Conservation (phyloP, 768 basidiomycete species). For the Boletus insuetus region DNA sequence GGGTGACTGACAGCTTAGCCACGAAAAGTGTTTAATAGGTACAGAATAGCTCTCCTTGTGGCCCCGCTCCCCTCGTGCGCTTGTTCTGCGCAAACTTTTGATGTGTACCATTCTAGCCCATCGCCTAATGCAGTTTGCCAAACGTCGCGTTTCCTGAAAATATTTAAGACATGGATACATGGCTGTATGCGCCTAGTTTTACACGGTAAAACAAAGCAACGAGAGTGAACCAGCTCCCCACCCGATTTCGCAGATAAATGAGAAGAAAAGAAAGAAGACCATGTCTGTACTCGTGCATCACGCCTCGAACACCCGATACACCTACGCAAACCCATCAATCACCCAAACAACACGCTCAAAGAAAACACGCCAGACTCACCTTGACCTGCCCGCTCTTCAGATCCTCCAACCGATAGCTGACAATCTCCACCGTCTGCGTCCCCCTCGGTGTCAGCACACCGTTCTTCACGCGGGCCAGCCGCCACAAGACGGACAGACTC, state of each 20-base stretch:
- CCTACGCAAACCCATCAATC: slow-evolving; percentile 25
- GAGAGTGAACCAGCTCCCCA: not conserved
- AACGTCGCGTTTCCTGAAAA: no score
- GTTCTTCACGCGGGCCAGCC: slow-evolving; percentile 30
- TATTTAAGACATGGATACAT: not conserved
- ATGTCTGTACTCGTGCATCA: slow-evolving; percentile 14
- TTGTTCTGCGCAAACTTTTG: not conserved
- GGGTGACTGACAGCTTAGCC: slow-evolving; percentile 8
- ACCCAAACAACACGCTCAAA: not conserved
- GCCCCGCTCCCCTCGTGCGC: not conserved
- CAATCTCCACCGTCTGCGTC: slow-evolving; percentile 61
- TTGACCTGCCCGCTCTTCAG: slow-evolving; percentile 81
- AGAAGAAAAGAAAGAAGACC: not conserved
- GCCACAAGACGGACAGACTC: slow-evolving; percentile 23
- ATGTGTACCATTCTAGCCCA: slow-evolving; percentile 9
- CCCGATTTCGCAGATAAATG: not conserved
- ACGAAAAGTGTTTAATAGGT: slow-evolving; percentile 1
- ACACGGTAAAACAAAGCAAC: not conserved
- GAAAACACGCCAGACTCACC: slow-evolving; percentile 37
- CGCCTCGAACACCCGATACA: slow-evolving; percentile 40
- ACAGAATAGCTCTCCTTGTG: not conserved
- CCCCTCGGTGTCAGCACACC: slow-evolving; percentile 36
- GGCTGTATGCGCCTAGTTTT: not conserved
- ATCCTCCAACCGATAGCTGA: slow-evolving; percentile 88
- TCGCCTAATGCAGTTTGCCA: not conserved